Base-by-base conservation (phyloP, 2,329 filamentous ascomycete genomes). In the Proliferodiscus dingleyae region DNA sequence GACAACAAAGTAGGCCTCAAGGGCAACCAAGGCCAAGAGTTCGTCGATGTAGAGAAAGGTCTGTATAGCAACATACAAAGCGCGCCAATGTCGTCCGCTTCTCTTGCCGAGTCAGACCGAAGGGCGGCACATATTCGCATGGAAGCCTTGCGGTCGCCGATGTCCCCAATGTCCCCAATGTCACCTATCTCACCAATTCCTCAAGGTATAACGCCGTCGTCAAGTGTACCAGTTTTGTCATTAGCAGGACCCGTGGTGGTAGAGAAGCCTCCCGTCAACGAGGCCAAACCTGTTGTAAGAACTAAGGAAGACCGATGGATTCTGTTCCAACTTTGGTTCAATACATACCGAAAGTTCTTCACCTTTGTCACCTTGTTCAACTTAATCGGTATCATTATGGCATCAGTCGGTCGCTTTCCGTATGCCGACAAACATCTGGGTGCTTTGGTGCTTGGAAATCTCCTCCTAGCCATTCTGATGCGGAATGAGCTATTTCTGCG, bases 331-430 rank as follows among this genome's bases (percentile, higher is more conserved):
- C 59, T 69, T 7, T 69, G 66, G 67, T 68, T 66, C 60, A 68
- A 66, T 56, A 66, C 66, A 8, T 69, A 69, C 49, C 61, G 64
- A 16, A 65, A 65, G 53, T 67, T 69, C 54, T 69, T 69, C 54
- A 62, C 58, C 15, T 61, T 68, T 30, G 64, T 68, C 39, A 63
- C 59, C 4, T 22, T 56, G 41, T 57, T 68, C 46, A 68, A 69
- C 57, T 43, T 67, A 13, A 46, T 49, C 5, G 66, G 66, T 3
- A 67, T 69, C 37, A 54, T 66, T 44, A 47, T 68, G 51, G 59
- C 65, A 0, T 57, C 60, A 2, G 43, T 62, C 1, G 60, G 59
- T 19, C 56, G 53, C 16, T 69, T 68, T 48, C 53, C 54, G 3
- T 69, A 69, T 28, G 66, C 65, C 3, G 56, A 66, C 40, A 59